Evolutionary conservation across 2,329 filamentous ascomycete genomes (phyloP), one percentile per base, ranked within the genome.

Genomic region (Monilinia fructicola): DNA sequence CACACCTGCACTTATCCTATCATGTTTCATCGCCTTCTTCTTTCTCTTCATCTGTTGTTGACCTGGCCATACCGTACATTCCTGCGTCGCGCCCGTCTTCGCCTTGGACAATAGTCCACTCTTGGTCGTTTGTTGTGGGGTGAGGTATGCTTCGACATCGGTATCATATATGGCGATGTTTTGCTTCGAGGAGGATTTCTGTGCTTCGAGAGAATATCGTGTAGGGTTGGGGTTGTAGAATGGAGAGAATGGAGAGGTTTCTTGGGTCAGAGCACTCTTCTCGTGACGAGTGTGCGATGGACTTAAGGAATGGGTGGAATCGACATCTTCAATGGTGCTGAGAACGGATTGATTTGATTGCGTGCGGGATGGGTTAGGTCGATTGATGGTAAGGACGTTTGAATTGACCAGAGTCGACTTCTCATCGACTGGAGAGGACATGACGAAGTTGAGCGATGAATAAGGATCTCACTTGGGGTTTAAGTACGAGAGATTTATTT

Each of bases 311-410:
- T 68, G 67, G 9, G 63, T 62, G 7, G 68, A 69, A 52, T 70
- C 68, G 52, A 69, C 66, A 56, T 72, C 11, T 92, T 94, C 75
- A 77, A 85, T 68, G 91, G 91, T 79, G 85, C 88, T 54, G 80
- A 90, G 76, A 26, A 67, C 54, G 16, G 67, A 70, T 61, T 68
- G 66, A 53, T 54, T 65, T 35, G 70, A 70, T 44, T 54, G 42
- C 60, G 69, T 56, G 26, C 68, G 69, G 18, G 63, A 60, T 28
- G 67, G 42, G 21, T 62, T 26, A 16, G 70, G 66, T 21, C 69
- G 67, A 35, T 66, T 67, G 61, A 71, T 69, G 44, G 69, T 69
- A 9, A 68, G 69, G 59, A 69, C 67, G 52, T 69, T 68, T 7
- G 64, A 28, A 5, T 18, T 38, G 50, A 55, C 48, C 2, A 63